A percentile compares a stretch with the other conserved stretches of the same genome.
phyloP scores from a whole-genome alignment of 1,139 yeast species.

The Magnusiomyces tetraspermus region DNA sequence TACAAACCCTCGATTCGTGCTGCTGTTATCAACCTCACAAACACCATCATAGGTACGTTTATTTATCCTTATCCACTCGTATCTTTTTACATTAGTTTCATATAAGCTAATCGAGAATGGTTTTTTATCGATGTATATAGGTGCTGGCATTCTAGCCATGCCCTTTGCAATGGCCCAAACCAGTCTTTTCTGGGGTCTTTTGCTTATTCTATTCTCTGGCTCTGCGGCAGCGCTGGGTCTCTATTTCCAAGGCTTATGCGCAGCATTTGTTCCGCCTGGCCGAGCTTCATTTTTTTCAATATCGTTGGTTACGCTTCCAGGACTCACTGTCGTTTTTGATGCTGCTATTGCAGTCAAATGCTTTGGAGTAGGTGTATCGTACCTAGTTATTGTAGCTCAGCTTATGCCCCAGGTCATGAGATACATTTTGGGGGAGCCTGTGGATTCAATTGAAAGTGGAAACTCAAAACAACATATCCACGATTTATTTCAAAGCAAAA shows the following conservation, averaged over 20 bases:
- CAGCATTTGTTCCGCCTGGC: conserved; percentile 60
- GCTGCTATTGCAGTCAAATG: conserved; percentile 82
- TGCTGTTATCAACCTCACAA: conserved; percentile 31
- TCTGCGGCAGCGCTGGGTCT: conserved; percentile 71
- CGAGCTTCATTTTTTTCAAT: conserved; percentile 79
- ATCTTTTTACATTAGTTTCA: not conserved
- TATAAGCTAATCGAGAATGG: not conserved
- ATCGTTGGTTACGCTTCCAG: conserved; percentile 77
- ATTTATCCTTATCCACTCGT: not conserved
- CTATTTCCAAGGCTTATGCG: conserved; percentile 64
- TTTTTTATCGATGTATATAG: conserved; percentile 30
- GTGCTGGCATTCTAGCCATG: conserved; percentile 93
- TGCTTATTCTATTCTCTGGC: conserved; percentile 64
- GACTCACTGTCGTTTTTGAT: conserved; percentile 74
- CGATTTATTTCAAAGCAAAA: conserved; percentile 20
- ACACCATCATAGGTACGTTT: conserved; percentile 31
- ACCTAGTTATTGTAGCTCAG: conserved; percentile 82
- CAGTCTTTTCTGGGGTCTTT: conserved; percentile 61
- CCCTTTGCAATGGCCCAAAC: conserved; percentile 86
- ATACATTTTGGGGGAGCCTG: conserved; percentile 19
- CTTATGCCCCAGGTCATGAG: conserved; percentile 54
- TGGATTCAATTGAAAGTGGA: not conserved
- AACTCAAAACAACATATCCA: conserved; percentile 12
- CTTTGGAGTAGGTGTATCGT: conserved; percentile 87
- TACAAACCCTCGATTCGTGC: not conserved